phyloP scores from a whole-genome alignment of 768 basidiomycete species.

The Phallus indusiatus region DNA sequence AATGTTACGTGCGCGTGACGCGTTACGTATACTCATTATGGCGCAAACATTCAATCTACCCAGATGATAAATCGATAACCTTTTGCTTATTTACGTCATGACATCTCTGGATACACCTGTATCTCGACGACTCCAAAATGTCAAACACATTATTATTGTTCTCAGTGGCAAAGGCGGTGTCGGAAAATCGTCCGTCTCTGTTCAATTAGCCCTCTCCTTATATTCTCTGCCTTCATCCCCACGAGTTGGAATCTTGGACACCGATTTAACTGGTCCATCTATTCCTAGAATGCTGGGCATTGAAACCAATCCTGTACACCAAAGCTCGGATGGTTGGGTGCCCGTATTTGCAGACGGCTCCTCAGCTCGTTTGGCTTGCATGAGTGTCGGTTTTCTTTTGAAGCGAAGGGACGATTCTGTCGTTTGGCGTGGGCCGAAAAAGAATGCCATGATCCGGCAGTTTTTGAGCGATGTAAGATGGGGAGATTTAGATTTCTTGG shows the following conservation, averaged over 20 bases:
- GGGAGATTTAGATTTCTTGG: conserved; percentile 87
- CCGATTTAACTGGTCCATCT: conserved; percentile 91
- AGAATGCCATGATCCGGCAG: conserved; percentile 96
- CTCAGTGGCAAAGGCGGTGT: conserved; percentile 97
- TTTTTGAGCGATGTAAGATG: conserved; percentile 92
- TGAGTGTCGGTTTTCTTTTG: conserved; percentile 94
- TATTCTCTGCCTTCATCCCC: conserved; percentile 37
- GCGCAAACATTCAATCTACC: no score
- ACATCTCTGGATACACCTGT: conserved; percentile 42
- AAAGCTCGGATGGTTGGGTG: conserved; percentile 94
- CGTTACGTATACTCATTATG: no score
- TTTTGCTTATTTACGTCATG: background rate
- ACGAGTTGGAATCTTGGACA: conserved; percentile 83
- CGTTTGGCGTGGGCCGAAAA: conserved; percentile 98
- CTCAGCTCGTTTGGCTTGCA: conserved; percentile 71
- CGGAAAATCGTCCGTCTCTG: conserved; percentile 93
- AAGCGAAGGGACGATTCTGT: conserved; percentile 88
- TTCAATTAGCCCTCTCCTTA: conserved; percentile 85
- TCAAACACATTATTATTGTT: conserved; percentile 86
- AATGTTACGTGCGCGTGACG: no score
- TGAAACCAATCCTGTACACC: conserved; percentile 80
- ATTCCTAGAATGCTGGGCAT: conserved; percentile 93
- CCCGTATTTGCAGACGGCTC: conserved; percentile 90
- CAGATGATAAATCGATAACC: no score
- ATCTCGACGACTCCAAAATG: conserved; percentile 55